Evolutionary conservation across 1,139 yeast genomes (phyloP).

Genomic region (Geotrichum reessii): DNA sequence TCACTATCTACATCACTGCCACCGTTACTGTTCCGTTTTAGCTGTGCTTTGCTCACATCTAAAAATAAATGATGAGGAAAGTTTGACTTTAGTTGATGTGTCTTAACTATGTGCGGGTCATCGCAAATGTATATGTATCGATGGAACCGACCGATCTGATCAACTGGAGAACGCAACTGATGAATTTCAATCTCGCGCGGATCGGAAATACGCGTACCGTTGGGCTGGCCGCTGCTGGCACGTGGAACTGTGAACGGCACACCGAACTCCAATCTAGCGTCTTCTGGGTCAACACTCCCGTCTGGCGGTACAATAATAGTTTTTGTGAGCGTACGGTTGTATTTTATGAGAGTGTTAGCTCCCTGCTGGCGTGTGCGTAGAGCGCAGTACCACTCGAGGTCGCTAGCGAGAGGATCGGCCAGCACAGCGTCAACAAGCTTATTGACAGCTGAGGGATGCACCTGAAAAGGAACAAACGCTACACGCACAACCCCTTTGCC

Average conservation of each 20-base stretch:
- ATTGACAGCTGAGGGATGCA: slow-evolving; percentile 27
- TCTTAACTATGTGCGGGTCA: slow-evolving; percentile 1
- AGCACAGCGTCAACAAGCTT: slow-evolving; percentile 32
- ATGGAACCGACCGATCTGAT: background rate
- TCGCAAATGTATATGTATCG: slow-evolving; percentile 1
- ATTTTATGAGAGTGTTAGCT: slow-evolving; percentile 34
- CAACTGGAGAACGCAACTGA: background rate
- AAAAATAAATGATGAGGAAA: slow-evolving; percentile 8
- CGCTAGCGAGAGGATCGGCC: slow-evolving; percentile 36
- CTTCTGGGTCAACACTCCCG: slow-evolving; percentile 31
- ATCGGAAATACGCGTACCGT: background rate
- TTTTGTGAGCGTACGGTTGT: slow-evolving; percentile 20
- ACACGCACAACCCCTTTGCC: slow-evolving; percentile 19
- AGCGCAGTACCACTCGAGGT: slow-evolving; percentile 32
- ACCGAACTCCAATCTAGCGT: slow-evolving; percentile 35
- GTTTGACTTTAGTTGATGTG: background rate
- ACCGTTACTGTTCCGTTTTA: background rate
- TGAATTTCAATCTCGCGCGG: slow-evolving; percentile 6
- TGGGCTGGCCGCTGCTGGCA: background rate
- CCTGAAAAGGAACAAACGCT: slow-evolving; percentile 32
- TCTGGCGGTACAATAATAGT: slow-evolving; percentile 26
- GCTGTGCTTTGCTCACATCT: slow-evolving; percentile 2
- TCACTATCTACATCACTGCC: background rate
- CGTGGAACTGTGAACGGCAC: slow-evolving; percentile 30
- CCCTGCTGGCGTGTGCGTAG: slow-evolving; percentile 31